phyloP scores from a whole-genome alignment of 352 stramenopile genomes.

The Pythium plurisporium region DNA sequence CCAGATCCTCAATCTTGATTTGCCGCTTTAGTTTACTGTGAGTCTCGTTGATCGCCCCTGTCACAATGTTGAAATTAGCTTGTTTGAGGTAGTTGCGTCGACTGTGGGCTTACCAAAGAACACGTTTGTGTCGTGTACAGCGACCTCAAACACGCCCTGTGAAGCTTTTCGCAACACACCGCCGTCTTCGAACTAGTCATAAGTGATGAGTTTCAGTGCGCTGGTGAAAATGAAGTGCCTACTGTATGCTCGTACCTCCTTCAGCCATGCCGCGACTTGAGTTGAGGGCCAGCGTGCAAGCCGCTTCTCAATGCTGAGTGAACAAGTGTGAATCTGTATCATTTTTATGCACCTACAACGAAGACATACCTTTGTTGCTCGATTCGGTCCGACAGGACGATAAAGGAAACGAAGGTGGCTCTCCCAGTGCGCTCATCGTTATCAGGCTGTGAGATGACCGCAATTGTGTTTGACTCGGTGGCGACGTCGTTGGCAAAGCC shows the following conservation, averaged over 20 bases:
- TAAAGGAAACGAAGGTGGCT: not conserved
- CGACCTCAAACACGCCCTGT: conserved; percentile 12
- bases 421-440: not conserved
- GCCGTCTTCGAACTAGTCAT: conserved; percentile 1
- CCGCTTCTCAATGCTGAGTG: conserved; percentile 1
- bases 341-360: not conserved
- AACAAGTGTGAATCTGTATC: not conserved
- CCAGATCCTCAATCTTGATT: conserved; percentile 19
- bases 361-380: conserved; percentile 5
- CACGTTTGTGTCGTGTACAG: conserved; percentile 14
- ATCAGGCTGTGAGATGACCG: not conserved
- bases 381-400: conserved; percentile 5
- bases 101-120: conserved; percentile 26
- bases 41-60: conserved; percentile 30
- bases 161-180: conserved; percentile 8
- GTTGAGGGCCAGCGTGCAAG: not conserved
- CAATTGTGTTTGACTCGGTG: not conserved
- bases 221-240: no score
- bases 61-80: no score
- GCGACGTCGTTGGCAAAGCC: not conserved
- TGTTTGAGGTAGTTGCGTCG: no score
- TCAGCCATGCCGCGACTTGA: not conserved
- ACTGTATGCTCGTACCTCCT: conserved; percentile 1
- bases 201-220: no score
- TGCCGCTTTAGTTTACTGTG: conserved; percentile 33